Evolutionary conservation across 2,329 filamentous ascomycete species (phyloP), one percentile per base, ranked within the genome.

Genomic region (Periglandula ipomoeae): DNA sequence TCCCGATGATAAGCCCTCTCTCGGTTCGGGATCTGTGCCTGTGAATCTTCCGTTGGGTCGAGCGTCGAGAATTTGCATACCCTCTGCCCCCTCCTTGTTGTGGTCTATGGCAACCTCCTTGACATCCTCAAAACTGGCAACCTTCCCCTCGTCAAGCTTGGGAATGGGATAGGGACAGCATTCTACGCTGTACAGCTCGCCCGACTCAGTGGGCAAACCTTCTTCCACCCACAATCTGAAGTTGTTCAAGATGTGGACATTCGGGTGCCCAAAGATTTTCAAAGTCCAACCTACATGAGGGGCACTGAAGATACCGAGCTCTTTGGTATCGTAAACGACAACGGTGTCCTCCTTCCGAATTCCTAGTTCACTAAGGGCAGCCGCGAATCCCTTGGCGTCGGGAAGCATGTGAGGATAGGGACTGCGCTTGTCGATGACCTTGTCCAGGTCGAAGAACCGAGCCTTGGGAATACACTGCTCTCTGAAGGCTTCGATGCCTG

Each of bases 351-450:
- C 88, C 53, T 82, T 81, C 49, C 82, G 80, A 56, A 98, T 93
- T 7, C 93, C 93, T 44, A 98, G 70, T 55, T 85, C 80, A 58
- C 86, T 84, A 90, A 98, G 94, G 38, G 90, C 88, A 47, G 84
- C 79, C 40, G 88, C 87, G 62, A 98, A 97, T 46, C 81, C 76
- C 60, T 87, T 82, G 34, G 87, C 75, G 7, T 78, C 84, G 3
- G 93, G 93, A 3, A 98, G 80, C 93, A 98, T 98, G 66, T 98
- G 93, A 7, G 93, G 91, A 64, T 95, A 97, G 1, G 88, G 86
- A 48, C 86, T 95, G 58, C 82, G 81, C 55, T 83, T 82, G 68
- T 98, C 90, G 60, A 93, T 89, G 63, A 95, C 79, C 59, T 82
- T 88, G 68, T 98, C 93, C 47, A 98, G 77, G 66, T 98, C 90